Conservation (phyloP, 2,329 filamentous ascomycete species). For the Fusarium tuaranense region DNA sequence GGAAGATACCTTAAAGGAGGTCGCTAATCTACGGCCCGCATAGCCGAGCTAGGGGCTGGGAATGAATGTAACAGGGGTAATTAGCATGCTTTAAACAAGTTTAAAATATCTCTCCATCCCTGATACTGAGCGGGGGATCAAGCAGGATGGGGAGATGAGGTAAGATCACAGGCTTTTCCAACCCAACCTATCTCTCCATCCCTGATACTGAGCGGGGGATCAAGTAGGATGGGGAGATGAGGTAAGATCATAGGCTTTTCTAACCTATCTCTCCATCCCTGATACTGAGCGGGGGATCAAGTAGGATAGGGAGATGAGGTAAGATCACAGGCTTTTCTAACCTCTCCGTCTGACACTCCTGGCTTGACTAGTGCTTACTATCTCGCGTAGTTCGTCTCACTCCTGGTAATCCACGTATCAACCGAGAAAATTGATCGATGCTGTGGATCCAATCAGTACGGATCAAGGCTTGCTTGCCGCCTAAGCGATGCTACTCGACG, state of each 20-base stretch:
- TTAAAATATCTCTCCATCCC: not conserved
- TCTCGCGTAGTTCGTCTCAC: not conserved
- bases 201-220: no score
- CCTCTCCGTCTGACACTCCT: not conserved
- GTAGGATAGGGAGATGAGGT: not conserved
- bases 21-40: not conserved
- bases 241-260: no score
- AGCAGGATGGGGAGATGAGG: not conserved
- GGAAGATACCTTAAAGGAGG: not conserved
- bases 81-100: not conserved
- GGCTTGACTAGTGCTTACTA: not conserved
- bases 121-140: not conserved
- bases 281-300: no score
- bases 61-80: not conserved
- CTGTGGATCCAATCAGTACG: not conserved
- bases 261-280: not conserved
- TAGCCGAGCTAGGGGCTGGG: not conserved
- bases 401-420: not conserved
- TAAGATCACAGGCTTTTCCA: not conserved
- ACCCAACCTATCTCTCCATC: not conserved
- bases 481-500: not conserved
- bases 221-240: no score
- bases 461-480: not conserved
- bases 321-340: not conserved
- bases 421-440: not conserved